Evolutionary conservation across 495 filamentous ascomycete species (phyloP).

Genomic region (Hypoxylon perforatum): DNA sequence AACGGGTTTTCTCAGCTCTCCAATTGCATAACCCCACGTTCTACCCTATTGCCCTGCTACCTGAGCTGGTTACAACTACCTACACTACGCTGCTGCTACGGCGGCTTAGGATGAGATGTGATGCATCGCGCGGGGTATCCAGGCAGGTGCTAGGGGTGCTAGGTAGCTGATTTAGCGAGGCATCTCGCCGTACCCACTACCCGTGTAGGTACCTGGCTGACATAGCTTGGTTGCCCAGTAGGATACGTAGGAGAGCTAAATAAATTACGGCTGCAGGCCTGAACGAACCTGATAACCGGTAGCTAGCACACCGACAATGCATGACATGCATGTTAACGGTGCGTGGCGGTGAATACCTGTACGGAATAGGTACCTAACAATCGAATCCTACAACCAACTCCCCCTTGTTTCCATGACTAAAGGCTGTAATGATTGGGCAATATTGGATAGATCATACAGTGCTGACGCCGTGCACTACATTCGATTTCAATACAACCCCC

Average conservation of each 20-base stretch:
- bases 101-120: conserved; percentile 16
- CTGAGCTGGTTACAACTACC: conserved; percentile 34
- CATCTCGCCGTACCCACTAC: conserved; percentile 15
- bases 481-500: too few species aligned
- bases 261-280: conserved; percentile 11
- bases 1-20: conserved; percentile 26
- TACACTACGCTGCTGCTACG: too few species aligned
- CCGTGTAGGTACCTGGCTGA: conserved; percentile 3
- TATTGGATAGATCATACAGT: too few species aligned
- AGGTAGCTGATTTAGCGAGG: conserved; percentile 3
- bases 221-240: conserved; percentile 18
- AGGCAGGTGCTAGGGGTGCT: neutral
- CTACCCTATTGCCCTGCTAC: conserved; percentile 23
- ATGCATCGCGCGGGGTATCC: conserved; percentile 38
- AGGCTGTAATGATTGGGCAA: neutral
- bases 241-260: conserved; percentile 15
- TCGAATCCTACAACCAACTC: conserved; percentile 17
- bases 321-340: conserved; percentile 29
- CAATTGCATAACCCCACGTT: conserved; percentile 43
- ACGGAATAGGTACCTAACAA: too few species aligned
- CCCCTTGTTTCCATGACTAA: neutral
- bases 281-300: conserved; percentile 5
- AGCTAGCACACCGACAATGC: conserved; percentile 13
- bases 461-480: too few species aligned
- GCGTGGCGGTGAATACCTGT: conserved; percentile 39